Conservation (phyloP, 2,329 filamentous ascomycete species). For the Periconia sp. region DNA sequence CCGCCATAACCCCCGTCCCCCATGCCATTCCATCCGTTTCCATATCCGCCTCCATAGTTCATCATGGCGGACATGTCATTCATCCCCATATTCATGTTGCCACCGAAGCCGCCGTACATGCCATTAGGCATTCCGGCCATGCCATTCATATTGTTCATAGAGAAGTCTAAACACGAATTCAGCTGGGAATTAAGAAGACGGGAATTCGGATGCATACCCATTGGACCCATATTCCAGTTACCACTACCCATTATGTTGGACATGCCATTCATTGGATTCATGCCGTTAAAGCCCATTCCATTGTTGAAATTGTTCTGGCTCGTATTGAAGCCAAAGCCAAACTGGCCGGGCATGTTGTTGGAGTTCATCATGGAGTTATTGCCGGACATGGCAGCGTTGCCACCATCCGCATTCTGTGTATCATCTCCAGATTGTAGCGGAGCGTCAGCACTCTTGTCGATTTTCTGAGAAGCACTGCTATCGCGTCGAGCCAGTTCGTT, state of each 20-base stretch:
- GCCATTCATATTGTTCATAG: constrained; percentile 72
- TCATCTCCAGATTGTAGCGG: constrained; percentile 24
- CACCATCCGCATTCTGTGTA: constrained; percentile 21
- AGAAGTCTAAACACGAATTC: constrained; percentile 14
- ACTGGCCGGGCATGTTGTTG: constrained; percentile 35
- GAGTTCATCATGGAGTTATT: constrained; percentile 32
- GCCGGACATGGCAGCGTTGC: constrained; percentile 22
- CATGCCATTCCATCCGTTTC: constrained; percentile 69
- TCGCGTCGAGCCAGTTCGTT: constrained; percentile 24
- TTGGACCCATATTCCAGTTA: constrained; percentile 77
- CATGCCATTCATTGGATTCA: constrained; percentile 41
- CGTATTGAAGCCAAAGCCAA: constrained; percentile 52
- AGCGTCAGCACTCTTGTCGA: constrained; percentile 23
- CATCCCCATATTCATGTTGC: constrained; percentile 74
- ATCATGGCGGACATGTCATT: constrained; percentile 70
- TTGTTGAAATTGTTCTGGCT: constrained; percentile 56
- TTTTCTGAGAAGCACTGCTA: constrained; percentile 20
- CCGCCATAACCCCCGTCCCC: constrained; percentile 76
- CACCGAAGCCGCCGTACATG: constrained; percentile 79
- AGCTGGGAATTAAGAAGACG: constrained; percentile 12
- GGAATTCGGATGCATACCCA: constrained; percentile 69
- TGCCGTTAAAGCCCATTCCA: constrained; percentile 66
- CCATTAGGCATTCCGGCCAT: constrained; percentile 84
- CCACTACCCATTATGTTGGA: constrained; percentile 54
- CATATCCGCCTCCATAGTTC: constrained; percentile 71